phyloP scores from a whole-genome alignment of 352 stramenopile species.

The Pythium dissotocum region DNA sequence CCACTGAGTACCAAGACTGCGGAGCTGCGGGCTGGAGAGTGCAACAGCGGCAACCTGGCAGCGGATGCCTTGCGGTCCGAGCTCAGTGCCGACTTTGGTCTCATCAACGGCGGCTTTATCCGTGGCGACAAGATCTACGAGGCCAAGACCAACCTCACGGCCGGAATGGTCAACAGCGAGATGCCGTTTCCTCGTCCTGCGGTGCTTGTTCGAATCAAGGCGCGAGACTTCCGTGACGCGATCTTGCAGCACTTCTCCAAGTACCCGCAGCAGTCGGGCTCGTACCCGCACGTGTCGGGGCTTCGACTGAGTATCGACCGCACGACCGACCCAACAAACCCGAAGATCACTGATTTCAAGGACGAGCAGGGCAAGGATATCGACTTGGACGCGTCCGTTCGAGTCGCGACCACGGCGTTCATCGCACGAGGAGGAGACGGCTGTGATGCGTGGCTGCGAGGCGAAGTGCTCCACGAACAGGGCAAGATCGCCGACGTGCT shows the following conservation, averaged over 20 bases:
- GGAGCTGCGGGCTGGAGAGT: conserved; percentile 65
- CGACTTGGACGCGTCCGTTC: conserved; percentile 50
- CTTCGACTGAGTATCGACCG: conserved; percentile 46
- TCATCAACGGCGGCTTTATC: conserved; percentile 91
- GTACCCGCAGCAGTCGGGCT: conserved; percentile 74
- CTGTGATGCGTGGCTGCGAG: conserved; percentile 69
- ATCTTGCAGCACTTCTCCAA: conserved; percentile 78
- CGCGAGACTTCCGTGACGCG: conserved; percentile 60
- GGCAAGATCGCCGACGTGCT: conserved; percentile 58
- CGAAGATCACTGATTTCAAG: conserved; percentile 43
- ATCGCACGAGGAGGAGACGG: conserved; percentile 76
- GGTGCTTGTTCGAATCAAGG: conserved; percentile 69
- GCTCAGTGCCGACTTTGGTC: conserved; percentile 60
- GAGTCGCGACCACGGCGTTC: conserved; percentile 82
- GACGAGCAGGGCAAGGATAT: conserved; percentile 48
- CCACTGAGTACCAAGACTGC: conserved; percentile 76
- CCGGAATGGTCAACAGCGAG: conserved; percentile 78
- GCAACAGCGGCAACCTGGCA: conserved; percentile 78
- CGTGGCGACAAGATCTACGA: conserved; percentile 77
- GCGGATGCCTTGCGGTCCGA: conserved; percentile 75
- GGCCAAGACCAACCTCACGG: conserved; percentile 64
- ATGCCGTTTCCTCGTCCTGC: conserved; percentile 83
- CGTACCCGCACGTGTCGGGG: conserved; percentile 79
- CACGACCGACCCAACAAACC: conserved; percentile 14
- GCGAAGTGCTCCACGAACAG: conserved; percentile 48